Conservation (phyloP, 225 moss, liverwort and hornwort genomes). For the Ulota crispa region DNA sequence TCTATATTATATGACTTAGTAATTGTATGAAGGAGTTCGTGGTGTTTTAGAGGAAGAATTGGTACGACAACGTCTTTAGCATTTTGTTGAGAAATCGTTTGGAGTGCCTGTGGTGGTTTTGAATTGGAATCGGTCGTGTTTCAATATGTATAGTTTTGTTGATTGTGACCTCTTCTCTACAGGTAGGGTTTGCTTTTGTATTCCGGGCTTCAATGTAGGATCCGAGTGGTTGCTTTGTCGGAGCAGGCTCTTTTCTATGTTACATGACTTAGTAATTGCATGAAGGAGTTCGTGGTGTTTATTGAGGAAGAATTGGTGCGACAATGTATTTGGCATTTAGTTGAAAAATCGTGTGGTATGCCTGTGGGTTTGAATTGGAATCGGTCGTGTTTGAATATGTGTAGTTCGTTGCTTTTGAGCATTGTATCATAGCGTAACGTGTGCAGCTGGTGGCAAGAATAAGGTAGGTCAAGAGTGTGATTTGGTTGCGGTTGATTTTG, state of each 20-base stretch:
- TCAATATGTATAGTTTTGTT: too few species aligned
- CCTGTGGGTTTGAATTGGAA: conserved; percentile 18
- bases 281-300: not conserved
- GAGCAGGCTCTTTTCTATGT: not conserved
- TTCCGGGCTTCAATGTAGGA: conserved; percentile 10
- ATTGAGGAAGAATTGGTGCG: not conserved
- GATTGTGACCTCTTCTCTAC: not conserved
- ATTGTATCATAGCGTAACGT: not conserved
- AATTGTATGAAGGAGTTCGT: too few species aligned
- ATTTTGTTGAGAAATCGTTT: too few species aligned
- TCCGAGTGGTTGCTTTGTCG: not conserved
- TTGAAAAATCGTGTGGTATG: not conserved
- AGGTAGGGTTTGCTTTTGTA: conserved; percentile 17
- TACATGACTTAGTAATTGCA: not conserved
- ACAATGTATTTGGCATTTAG: not conserved
- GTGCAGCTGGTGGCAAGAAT: not conserved
- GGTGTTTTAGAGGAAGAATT: too few species aligned
- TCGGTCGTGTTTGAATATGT: not conserved
- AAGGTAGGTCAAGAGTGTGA: too few species aligned
- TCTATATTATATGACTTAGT: too few species aligned
- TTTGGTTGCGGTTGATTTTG: too few species aligned
- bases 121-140: too few species aligned
- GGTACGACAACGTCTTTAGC: too few species aligned
- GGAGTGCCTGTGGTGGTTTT: too few species aligned
- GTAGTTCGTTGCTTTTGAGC: not conserved